These are phyloP conservation scores for Boletellus ananas DNA, from an alignment of 768 basidiomycete genomes.

Conservation along the genomic window DNA sequence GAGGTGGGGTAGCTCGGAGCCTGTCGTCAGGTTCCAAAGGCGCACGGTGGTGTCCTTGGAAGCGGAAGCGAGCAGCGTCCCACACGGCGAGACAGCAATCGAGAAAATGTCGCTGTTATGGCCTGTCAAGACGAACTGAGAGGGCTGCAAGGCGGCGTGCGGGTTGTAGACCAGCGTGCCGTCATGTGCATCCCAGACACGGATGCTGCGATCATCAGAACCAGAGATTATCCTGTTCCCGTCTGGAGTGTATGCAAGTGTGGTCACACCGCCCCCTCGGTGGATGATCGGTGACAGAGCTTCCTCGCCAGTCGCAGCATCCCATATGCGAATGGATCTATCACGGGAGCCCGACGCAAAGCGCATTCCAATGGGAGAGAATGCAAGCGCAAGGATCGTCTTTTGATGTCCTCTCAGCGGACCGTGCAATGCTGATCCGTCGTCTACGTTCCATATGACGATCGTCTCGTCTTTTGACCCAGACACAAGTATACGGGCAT, in stretches of 20 bases:
- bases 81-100: conserved; percentile 30
- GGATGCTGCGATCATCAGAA: conserved; percentile 28
- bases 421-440: conserved; percentile 10
- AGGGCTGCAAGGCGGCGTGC: not conserved
- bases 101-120: conserved; percentile 26
- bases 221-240: conserved; percentile 28
- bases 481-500: conserved; percentile 24
- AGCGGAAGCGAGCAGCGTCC: conserved; percentile 26
- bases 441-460: conserved; percentile 22
- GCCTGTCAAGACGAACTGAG: conserved; percentile 15
- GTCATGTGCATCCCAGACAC: conserved; percentile 26
- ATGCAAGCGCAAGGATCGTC: conserved; percentile 25
- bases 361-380: conserved; percentile 24
- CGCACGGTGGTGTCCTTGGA: conserved; percentile 32
- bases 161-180: conserved; percentile 18
- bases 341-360: conserved; percentile 34
- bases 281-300: conserved; percentile 15
- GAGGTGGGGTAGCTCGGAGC: conserved; percentile 21
- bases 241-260: conserved; percentile 30
- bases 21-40: conserved; percentile 23
- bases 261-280: conserved; percentile 18
- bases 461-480: conserved; percentile 26
- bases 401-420: conserved; percentile 25
- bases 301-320: conserved; percentile 16
- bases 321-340: conserved; percentile 28